Base-by-base conservation (phyloP, 176 grass and related monocot genomes). In the Elaeis guineensis region DNA sequence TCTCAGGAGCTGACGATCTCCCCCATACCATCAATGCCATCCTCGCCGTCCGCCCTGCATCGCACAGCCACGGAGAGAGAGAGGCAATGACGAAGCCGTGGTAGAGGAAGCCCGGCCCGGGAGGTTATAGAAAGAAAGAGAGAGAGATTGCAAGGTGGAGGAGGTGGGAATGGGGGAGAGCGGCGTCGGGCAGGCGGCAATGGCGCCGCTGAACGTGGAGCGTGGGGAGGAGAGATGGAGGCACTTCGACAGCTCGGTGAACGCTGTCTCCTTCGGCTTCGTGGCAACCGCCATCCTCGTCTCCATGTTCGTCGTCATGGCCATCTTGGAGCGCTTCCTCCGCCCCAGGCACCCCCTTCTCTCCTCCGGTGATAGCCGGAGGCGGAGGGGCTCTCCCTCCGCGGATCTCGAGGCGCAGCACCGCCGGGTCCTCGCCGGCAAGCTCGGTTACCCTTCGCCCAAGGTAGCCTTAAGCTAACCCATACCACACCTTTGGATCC, bases 251-350 rank as follows among this genome's bases (percentile, higher is more conserved):
- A 55, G 63, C 35, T 74, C 78, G 6, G 82, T 95, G 14, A 95
- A 78, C 66, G 92, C 92, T 19, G 87, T 97, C 50, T 97, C 92
- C 19, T 97, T 97, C 55, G 92, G 92, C 62, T 97, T 97, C 84
- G 92, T 97, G 53, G 92, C 87, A 61, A 97, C 87, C 51, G 92
- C 87, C 78, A 91, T 97, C 64, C 81, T 97, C 53, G 79, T 97
- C 44, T 97, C 87, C 65, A 91, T 97, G 92, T 97, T 97, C 81
- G 87, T 97, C 59, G 76, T 85, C 69, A 91, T 97, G 87, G 92
- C 87, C 62, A 78, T 97, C 21, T 75, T 97, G 62, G 87, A 91
- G 78, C 87, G 89, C 72, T 97, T 97, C 68, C 83, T 96, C 51
- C 78, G 83, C 1, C 39, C 55, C 15, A 53, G 65, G n/a, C 16